Base-by-base conservation (phyloP, 306 rosid genomes). In the Quillaja saponaria region DNA sequence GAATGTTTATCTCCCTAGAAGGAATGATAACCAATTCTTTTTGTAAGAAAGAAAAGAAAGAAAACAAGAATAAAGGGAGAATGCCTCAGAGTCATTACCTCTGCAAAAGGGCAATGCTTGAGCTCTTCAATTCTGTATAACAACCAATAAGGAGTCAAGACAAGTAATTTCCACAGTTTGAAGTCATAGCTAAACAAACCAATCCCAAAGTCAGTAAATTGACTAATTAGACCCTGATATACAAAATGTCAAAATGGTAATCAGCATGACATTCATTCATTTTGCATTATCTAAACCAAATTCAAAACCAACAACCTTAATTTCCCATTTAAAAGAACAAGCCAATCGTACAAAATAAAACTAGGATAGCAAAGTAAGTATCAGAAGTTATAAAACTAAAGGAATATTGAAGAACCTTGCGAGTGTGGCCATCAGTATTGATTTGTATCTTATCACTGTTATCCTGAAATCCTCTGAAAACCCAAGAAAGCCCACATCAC, bases 41-140 rank as follows among this genome's bases (percentile, higher is more conserved):
- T n/a, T 35, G 35, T 38, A 7, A 25, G 7, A 8, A 25, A 8
- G 5, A 12, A 50, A 44, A 39, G 2, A 39, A 39, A n/a, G n/a
- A n/a, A n/a, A n/a, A n/a, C n/a, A n/a, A n/a, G n/a, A n/a, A n/a
- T n/a, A 5, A 5, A 7, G 7, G 41, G 20, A 56, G 51, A 44
- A 48, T n/a, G 57, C 61, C 71, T 66, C 55, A 42, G 17, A 55
- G 61, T 67, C 35, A 58, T 73, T 63, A 91, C 97, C 97, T 88
- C 95, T 20, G 87, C 94, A 77, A 60, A 81, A 49, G 98, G 71
- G 65, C 87, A 82, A 67, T 50, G 81, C 75, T 81, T 86, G 61
- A 92, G 92, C 92, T 88, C 98, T 73, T 92, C 96, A 79, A 84
- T n/a, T 82, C 98, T 91, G 80, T 72, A 73, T n/a, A n/a, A n/a